phyloP scores from a whole-genome alignment of 2,329 filamentous ascomycete species.

The Botrytis byssoidea region DNA sequence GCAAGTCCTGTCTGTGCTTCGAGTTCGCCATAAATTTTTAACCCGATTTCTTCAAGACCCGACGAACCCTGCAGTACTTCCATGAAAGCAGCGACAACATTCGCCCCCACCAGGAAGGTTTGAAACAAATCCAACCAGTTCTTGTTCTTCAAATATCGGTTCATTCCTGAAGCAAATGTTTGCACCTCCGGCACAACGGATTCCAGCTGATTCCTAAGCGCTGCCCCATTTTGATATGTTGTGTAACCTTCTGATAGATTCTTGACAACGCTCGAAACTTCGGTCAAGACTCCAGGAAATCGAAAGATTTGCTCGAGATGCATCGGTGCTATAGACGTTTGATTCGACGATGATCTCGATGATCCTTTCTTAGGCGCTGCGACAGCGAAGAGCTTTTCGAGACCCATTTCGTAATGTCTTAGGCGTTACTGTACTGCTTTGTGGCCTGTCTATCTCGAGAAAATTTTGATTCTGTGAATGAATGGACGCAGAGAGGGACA shows the following conservation, averaged over 20 bases:
- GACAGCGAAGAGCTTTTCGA: constrained; percentile 18
- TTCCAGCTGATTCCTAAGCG: constrained; percentile 19
- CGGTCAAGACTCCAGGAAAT: constrained; percentile 16
- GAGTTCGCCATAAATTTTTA: constrained; percentile 21
- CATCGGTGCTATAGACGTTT: neutral
- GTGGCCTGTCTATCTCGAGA: neutral
- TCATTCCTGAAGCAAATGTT: constrained; percentile 18
- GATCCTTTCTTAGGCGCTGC: constrained; percentile 12
- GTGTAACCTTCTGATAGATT: constrained; percentile 22
- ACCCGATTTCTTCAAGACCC: constrained; percentile 16
- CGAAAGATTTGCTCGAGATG: constrained; percentile 19
- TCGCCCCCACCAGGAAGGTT: constrained; percentile 19
- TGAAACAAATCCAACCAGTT: constrained; percentile 19
- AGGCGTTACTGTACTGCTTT: neutral
- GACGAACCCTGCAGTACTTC: constrained; percentile 20
- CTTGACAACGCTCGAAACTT: constrained; percentile 19
- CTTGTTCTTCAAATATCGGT: constrained; percentile 22
- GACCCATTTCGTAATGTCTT: constrained; percentile 5
- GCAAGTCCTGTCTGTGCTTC: constrained; percentile 24
- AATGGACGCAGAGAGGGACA: neutral
- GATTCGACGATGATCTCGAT: constrained; percentile 1
- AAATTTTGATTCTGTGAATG: neutral
- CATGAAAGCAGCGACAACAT: constrained; percentile 21
- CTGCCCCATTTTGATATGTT: constrained; percentile 21
- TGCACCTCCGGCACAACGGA: constrained; percentile 20